Conservation (phyloP, 2,329 filamentous ascomycete genomes). For the Daldinia sp. region DNA sequence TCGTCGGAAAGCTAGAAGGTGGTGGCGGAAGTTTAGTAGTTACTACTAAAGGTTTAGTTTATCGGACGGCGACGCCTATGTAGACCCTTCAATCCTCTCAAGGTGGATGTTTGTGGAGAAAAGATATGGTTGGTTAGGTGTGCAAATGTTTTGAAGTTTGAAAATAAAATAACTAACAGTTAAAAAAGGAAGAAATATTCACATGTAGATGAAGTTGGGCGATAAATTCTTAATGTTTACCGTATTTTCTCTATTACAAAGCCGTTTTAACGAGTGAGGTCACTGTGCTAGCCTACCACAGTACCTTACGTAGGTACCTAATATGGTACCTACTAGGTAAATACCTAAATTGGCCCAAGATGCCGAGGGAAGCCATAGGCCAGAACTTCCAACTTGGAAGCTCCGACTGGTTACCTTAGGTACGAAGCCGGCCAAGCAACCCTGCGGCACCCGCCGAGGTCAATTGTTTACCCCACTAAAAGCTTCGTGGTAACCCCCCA, state of each 20-base stretch:
- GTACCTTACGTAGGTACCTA: not conserved
- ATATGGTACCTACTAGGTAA: slow-evolving; percentile 10
- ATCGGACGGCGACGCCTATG: not conserved
- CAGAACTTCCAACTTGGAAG: not conserved
- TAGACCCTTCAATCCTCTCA: not conserved
- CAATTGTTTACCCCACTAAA: slow-evolving; percentile 30
- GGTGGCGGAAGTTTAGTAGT: slow-evolving; percentile 2
- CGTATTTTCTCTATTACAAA: slow-evolving; percentile 34
- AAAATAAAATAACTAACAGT: not conserved
- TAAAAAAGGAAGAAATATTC: slow-evolving; percentile 1
- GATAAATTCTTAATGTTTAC: slow-evolving; percentile 4
- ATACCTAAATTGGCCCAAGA: slow-evolving; percentile 21
- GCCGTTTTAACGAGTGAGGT: slow-evolving; percentile 18
- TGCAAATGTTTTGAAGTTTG: not conserved
- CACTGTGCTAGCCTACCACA: slow-evolving; percentile 9
- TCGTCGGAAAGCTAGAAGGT: not conserved
- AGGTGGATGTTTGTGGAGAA: not conserved
- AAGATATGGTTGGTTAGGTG: not conserved
- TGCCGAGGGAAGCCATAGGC: slow-evolving; percentile 35
- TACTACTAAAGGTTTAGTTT: not conserved
- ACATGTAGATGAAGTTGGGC: slow-evolving; percentile 3
- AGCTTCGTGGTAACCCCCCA: slow-evolving; percentile 39
- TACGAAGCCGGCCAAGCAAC: not conserved
- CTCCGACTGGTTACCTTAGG: no score
- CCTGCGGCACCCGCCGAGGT: slow-evolving; percentile 33